Base-by-base conservation (phyloP, 345 rosid genomes). In the Rhodamnia rubescens region DNA sequence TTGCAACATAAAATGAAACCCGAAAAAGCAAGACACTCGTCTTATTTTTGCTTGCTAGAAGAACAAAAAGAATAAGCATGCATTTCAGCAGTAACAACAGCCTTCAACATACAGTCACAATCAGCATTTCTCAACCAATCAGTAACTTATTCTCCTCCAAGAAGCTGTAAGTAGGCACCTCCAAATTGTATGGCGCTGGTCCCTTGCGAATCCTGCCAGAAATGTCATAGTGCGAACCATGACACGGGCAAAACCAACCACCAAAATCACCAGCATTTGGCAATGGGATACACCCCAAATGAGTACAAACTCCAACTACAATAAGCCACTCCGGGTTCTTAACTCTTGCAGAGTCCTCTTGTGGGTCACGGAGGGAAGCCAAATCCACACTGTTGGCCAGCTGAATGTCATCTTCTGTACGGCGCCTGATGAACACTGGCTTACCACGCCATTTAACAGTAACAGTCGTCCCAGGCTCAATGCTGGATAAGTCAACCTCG, bases 171-270 rank as follows among this genome's bases (percentile, higher is more conserved):
- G 92, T 90, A 49, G 95, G 95, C 64, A 93, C 92, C 90, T 93
- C 95, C 87, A 93, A 88, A 78, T 93, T 93, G 87, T 83, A 91
- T 5, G 95, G 95, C 20, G 95, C 95, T 9, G 95, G 95, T 11
- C 93, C 94, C 88, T 92, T 93, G 82, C 94, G 92, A 84, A 92
- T 90, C 87, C 94, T 91, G 58, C 94, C 95, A 69, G 95, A 93
- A 53, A 93, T 89, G 87, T 93, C 95, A 75, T 93, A 93, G 85
- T 92, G 95, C 8, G 95, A 92, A 13, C 95, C 95, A 47, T 93
- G 95, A 88, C 95, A 93, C 4, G 93, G 94, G 90, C 95, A 93
- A 87, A 93, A 93, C 95, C 94, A 93, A 40, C 94, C 95, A 50
- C 93, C 93, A 86, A 88, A 93, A 58, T 93, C 95, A 75, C 95